Evolutionary conservation across 2,329 filamentous ascomycete genomes (phyloP).

Genomic region (Sclerotinia subarctica): DNA sequence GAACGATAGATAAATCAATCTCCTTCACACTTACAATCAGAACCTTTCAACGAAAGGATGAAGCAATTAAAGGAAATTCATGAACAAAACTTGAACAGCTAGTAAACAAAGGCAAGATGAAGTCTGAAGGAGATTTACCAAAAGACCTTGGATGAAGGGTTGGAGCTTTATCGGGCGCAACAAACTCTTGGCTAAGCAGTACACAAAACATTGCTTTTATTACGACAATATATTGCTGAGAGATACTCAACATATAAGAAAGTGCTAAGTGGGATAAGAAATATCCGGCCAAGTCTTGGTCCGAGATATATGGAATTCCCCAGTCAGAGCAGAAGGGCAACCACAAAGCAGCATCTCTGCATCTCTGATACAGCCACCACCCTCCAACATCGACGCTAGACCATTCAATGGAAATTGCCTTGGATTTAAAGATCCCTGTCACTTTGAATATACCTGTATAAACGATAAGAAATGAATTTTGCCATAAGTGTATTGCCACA

Average conservation of each 20-base stretch:
- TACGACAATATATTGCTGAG: background rate
- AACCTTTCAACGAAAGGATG: too few relatives aligned
- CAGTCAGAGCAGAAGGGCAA: too few relatives aligned
- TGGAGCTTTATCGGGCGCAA: background rate
- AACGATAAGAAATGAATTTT: background rate
- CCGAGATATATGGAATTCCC: background rate
- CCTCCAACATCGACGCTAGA: background rate
- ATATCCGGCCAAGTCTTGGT: background rate
- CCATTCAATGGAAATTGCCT: background rate
- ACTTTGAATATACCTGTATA: background rate
- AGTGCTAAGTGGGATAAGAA: background rate
- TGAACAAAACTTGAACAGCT: fast-evolving
- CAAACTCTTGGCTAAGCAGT: background rate
- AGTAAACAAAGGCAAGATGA: too few relatives aligned
- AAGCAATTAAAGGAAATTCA: too few relatives aligned
- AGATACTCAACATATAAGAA: background rate
- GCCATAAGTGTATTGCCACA: background rate
- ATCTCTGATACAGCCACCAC: background rate
- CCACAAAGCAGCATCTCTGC: background rate
- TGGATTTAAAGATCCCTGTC: background rate
- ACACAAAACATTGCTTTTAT: background rate
- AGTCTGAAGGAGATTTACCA: too few relatives aligned
- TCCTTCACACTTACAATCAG: too few relatives aligned
- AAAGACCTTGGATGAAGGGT: too few relatives aligned
- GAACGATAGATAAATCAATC: too few relatives aligned